Percentiles rank a stretch among this genome's conserved stretches.
Conservation (phyloP, 140 eudicot species). For the Cichorium intybus region DNA sequence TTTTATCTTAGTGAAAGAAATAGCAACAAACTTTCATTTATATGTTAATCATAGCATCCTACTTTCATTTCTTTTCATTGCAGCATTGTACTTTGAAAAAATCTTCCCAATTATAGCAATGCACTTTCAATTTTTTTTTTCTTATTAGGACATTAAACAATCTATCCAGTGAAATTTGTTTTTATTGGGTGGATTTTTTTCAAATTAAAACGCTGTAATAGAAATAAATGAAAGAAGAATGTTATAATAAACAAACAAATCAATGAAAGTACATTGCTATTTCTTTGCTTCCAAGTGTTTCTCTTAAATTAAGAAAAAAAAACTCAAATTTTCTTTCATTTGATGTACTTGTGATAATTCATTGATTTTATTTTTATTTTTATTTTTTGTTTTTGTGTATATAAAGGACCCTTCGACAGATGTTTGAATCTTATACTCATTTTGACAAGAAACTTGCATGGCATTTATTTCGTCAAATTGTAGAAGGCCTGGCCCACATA, state of each 20-base stretch:
- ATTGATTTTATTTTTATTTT: background rate
- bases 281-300: background rate
- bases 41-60: background rate
- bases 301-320: background rate
- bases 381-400: conserved; percentile 14
- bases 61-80: background rate
- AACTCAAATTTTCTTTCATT: background rate
- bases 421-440: conserved; percentile 75
- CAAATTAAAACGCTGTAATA: too few relatives aligned
- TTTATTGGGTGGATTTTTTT: too few relatives aligned
- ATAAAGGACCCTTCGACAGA: conserved; percentile 76
- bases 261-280: too few relatives aligned
- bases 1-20: too few relatives aligned
- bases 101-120: too few relatives aligned
- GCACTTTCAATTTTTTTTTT: too few relatives aligned
- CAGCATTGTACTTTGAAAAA: background rate
- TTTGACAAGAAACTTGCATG: conserved; percentile 86
- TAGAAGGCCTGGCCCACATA: conserved; percentile 90
- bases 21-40: background rate
- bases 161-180: too few relatives aligned
- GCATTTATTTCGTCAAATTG: conserved; percentile 88
- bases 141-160: too few relatives aligned
- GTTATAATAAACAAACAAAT: too few relatives aligned
- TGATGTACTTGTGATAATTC: background rate
- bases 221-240: too few relatives aligned